phyloP scores from a whole-genome alignment of 208 protist species.

The Giardia muris region DNA sequence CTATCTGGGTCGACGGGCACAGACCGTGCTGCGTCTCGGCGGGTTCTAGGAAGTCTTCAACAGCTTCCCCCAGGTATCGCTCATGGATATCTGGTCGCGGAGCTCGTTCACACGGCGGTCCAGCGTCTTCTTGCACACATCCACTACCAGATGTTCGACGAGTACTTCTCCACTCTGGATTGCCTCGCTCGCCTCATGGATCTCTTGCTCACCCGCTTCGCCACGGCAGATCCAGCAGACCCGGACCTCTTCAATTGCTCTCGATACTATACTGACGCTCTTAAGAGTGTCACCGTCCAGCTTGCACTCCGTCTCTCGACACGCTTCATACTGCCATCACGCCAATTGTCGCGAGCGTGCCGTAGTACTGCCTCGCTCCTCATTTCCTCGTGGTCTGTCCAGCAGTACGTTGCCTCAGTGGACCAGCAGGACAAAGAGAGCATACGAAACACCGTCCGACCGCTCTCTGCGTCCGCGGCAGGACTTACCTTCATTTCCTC shows the following conservation, averaged over 20 bases:
- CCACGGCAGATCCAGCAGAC: neutral
- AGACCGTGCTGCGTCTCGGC: no score
- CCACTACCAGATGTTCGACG: neutral
- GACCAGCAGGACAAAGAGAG: no score
- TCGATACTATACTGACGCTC: neutral
- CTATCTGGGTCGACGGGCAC: no score
- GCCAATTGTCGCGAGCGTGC: neutral
- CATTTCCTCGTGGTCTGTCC: neutral
- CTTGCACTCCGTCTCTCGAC: neutral
- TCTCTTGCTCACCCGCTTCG: neutral
- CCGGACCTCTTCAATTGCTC: neutral
- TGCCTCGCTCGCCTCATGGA: neutral
- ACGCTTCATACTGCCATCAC: neutral
- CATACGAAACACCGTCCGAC: no score
- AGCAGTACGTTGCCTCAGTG: no score
- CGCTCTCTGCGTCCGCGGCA: no score
- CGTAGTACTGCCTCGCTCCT: neutral
- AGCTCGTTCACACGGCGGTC: neutral
- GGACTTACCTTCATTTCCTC: no score
- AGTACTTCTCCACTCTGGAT: neutral
- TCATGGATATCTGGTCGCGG: neutral
- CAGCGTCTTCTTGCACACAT: neutral
- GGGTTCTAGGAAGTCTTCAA: neutral
- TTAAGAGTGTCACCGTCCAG: neutral
- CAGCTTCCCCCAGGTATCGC: neutral